A percentile compares a stretch with the other conserved stretches of the same genome.
These are phyloP conservation scores for Talaromyces rugulosus DNA, from an alignment of 2,329 filamentous ascomycete genomes.

Conservation along the genomic window DNA sequence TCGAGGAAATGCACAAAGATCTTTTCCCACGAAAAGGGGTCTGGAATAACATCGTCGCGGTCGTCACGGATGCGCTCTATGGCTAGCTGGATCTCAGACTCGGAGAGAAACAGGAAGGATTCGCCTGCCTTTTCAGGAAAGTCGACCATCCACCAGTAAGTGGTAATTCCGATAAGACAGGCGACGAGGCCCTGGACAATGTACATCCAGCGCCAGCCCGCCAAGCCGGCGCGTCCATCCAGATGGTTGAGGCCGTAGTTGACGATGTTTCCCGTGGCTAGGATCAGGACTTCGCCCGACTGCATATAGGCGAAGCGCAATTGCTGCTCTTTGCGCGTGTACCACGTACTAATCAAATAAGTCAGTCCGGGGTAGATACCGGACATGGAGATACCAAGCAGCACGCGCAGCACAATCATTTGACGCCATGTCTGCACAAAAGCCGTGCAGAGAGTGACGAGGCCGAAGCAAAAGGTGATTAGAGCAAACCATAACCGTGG, in stretches of 20 bases:
- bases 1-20: constrained; percentile 56
- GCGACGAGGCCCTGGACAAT: constrained; percentile 62
- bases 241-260: constrained; percentile 67
- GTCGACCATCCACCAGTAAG: constrained; percentile 68
- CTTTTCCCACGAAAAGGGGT: constrained; percentile 53
- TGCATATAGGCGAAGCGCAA: constrained; percentile 63
- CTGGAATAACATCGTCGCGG: constrained; percentile 55
- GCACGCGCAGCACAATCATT: constrained; percentile 64
- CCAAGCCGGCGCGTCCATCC: constrained; percentile 52
- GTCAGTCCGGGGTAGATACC: constrained; percentile 44
- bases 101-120: constrained; percentile 56
- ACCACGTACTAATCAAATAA: constrained; percentile 53
- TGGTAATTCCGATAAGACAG: constrained; percentile 54
- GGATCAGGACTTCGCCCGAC: constrained; percentile 59
- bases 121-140: constrained; percentile 59
- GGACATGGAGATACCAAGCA: constrained; percentile 61
- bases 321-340: constrained; percentile 62
- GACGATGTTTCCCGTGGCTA: constrained; percentile 63
- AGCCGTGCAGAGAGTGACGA: constrained; percentile 65
- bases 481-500: constrained; percentile 60
- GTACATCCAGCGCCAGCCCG: constrained; percentile 68
- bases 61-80: constrained; percentile 57
- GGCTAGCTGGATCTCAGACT: constrained; percentile 54
- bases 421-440: constrained; percentile 65
- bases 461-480: constrained; percentile 58